Evolutionary conservation across 164 flowering plant species (phyloP), one percentile per base, ranked within the genome.

Genomic region (Piper longum): DNA sequence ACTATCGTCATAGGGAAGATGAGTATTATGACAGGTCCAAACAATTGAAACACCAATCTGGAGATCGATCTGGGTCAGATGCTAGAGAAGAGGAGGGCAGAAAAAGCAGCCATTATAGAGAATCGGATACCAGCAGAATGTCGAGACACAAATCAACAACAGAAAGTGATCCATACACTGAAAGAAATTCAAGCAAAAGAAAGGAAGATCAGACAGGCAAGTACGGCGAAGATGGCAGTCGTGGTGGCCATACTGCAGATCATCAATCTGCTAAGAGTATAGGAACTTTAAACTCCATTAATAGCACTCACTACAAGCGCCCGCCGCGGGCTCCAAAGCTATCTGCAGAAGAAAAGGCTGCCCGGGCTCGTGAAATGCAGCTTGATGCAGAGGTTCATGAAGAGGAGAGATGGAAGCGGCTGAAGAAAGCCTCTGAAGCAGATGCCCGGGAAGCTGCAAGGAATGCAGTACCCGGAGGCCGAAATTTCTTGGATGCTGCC

Each of bases 331-430:
- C 78, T n/a, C 72, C 81, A 43, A 85, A 85, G 70, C 87, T 90
- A 44, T 80, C 95, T 2, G 89, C 84, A 72, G 97, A 87, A 72
- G 96, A 93, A 76, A 78, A 87, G 69, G 97, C 92, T 62, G 86
- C 95, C n/a, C 80, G 83, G 74, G 73, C 91, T 61, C 76, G 74
- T 45, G 95, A 87, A 79, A 92, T 92, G 98, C 86, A 84, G 71
- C 64, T 71, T 75, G 91, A 89, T 77, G 98, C 96, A 58, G 89
- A 87, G 75, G 55, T 81, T 74, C 93, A 89, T 67, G 96, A 91
- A 68, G 86, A 89, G 69, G 92, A 87, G 60, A 78, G 96, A 66
- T 90, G 96, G 96, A 93, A 80, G 66, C 78, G 96, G 13, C 69
- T 93, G 69, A 88, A 77, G 81, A 86, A 79, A 68, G 98, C 97